Conservation (phyloP, 2,329 filamentous ascomycete genomes). For the Fusarium poae region DNA sequence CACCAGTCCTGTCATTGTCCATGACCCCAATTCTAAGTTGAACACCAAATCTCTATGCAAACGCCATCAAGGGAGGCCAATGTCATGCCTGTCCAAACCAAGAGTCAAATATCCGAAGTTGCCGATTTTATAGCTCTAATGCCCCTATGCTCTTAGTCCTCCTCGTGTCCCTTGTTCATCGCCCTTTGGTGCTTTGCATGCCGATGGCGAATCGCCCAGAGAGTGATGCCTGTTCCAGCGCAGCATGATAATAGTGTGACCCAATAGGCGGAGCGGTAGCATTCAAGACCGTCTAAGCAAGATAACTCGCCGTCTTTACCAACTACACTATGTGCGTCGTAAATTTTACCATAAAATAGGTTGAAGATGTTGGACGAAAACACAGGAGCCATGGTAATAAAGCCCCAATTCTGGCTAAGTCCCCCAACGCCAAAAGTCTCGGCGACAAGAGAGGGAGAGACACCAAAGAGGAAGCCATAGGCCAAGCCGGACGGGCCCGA, state of each 20-base stretch:
- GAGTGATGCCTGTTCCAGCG: conserved; percentile 74
- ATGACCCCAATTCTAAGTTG: not conserved
- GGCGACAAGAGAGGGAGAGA: conserved; percentile 89
- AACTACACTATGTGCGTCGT: conserved; percentile 82
- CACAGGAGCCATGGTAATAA: conserved; percentile 91
- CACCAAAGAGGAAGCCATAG: conserved; percentile 94
- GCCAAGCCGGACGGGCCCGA: conserved; percentile 87
- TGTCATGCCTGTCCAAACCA: not conserved
- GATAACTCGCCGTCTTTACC: conserved; percentile 76
- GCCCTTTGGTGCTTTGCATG: conserved; percentile 56
- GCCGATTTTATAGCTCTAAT: not conserved
- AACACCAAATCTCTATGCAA: conserved; percentile 2
- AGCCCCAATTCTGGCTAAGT: conserved; percentile 94
- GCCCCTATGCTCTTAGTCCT: conserved; percentile 48
- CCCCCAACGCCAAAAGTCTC: conserved; percentile 93
- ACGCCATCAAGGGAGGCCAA: conserved; percentile 10
- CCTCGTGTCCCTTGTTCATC: conserved; percentile 55
- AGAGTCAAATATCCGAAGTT: not conserved
- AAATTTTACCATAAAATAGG: conserved; percentile 86
- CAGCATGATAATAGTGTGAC: conserved; percentile 81
- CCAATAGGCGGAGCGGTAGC: conserved; percentile 85
- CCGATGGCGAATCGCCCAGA: conserved; percentile 77
- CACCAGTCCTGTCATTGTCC: conserved; percentile 12
- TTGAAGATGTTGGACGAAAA: conserved; percentile 94
- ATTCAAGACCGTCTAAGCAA: conserved; percentile 82